These are phyloP conservation scores for Pneumocystis jirovecii DNA, from an alignment of 1,139 yeast genomes.

Conservation along the genomic window DNA sequence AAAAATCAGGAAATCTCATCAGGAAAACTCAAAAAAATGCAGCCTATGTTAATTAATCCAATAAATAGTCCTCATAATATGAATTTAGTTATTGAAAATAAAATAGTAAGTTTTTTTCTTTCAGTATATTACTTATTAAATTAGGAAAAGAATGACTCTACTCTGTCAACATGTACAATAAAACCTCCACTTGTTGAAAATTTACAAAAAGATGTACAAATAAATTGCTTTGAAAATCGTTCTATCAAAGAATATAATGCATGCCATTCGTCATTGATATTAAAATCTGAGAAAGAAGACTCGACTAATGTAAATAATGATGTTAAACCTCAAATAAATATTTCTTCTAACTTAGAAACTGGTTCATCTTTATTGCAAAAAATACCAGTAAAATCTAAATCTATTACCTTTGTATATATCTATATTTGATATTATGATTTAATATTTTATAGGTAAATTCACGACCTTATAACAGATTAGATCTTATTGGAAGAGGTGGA, in stretches of 20 bases:
- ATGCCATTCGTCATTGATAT: background rate
- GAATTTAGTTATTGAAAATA: background rate
- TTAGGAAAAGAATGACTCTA: background rate
- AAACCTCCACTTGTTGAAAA: background rate
- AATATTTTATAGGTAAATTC: constrained; percentile 5
- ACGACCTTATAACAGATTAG: constrained; percentile 52
- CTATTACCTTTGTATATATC: background rate
- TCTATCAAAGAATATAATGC: background rate
- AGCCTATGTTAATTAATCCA: background rate
- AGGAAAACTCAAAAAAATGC: background rate
- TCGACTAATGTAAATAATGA: background rate
- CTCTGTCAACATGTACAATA: background rate
- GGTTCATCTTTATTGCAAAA: background rate
- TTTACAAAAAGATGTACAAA: background rate
- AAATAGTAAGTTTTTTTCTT: background rate
- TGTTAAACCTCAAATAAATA: background rate
- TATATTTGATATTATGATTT: background rate
- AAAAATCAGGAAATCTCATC: background rate
- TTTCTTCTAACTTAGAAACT: background rate
- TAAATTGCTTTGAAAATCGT: background rate
- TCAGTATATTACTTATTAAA: background rate
- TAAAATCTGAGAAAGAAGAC: background rate
- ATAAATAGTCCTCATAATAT: background rate
- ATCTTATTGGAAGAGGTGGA: constrained; percentile 81
- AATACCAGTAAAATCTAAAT: background rate